Evolutionary conservation across 768 basidiomycete genomes (phyloP), one percentile per base, ranked within the genome.

Genomic region (Saitozyma sp.): DNA sequence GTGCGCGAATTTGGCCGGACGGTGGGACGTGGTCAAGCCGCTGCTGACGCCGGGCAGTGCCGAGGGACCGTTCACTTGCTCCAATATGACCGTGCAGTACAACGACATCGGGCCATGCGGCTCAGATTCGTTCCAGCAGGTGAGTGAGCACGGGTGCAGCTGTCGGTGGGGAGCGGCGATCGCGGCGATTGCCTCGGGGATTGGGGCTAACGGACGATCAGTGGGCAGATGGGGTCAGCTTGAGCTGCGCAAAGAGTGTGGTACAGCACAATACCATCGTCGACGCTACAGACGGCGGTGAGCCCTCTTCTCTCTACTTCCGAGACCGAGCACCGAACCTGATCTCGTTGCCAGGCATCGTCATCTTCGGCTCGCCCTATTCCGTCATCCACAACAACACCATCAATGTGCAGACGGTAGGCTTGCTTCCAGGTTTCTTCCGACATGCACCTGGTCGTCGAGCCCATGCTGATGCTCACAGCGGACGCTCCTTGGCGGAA

Each of bases 11-110:
- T 38, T 46, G 17, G 41, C 10, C n/a, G 17, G 41, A 9, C n/a
- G 38, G 61, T 45, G 19, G 9, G 56, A 48, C n/a, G 39, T 14
- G 46, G 14, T 48, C 46, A 17, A 48, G 17, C 9, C 38, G 61
- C 54, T 49, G 48, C 61, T 64, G 40, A 46, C 56, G 16, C 45
- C 9, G n/a, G 16, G 14, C 43, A 76, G 72, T 40, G 81, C 83
- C 0, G 87, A 92, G 75, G 91, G 91, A 5, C 76, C 83, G 41
- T 81, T 88, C 43, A 82, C 77, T 9, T 93, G 91, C 80, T 84
- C 81, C 61, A 86, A 86, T 60, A 82, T 80, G 11, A 85, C 84
- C 4, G 82, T 92, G 40, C 87, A 88, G 72, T 87, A 90, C 79
- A 92, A 92, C 68, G 89, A 91, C 65, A 86, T 92, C 49, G 91